Percentiles rank a stretch among this genome's conserved stretches.
Evolutionary conservation across 139 green algal species (phyloP).

Genomic region (Coccomyxa sp.): DNA sequence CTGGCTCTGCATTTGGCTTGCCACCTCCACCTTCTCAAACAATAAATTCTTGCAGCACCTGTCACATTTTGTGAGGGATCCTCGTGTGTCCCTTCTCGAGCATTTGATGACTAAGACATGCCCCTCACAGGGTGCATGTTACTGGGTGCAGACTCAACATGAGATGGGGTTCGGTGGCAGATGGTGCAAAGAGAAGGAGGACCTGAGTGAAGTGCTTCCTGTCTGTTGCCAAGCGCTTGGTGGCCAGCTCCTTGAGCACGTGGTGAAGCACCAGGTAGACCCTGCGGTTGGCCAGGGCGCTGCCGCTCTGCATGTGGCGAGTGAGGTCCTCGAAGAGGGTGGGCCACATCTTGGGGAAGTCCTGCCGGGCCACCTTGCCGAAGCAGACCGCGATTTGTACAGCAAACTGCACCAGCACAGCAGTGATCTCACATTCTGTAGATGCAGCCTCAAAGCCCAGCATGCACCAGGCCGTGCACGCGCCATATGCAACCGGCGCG

Average conservation of each 20-base stretch:
- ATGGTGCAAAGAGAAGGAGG: background rate
- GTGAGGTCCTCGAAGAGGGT: conserved; percentile 73
- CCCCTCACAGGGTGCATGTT: background rate
- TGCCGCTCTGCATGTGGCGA: conserved; percentile 24
- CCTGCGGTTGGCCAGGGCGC: conserved; percentile 36
- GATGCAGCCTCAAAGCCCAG: background rate
- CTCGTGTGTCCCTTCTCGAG: too few relatives aligned
- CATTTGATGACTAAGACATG: too few relatives aligned
- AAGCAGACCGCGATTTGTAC: conserved; percentile 83
- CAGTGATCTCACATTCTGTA: background rate
- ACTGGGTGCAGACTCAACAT: background rate
- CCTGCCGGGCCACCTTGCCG: conserved; percentile 81
- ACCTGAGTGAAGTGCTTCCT: conserved; percentile 83
- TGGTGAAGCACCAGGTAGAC: conserved; percentile 87
- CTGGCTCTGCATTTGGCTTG: too few relatives aligned
- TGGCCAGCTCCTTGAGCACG: conserved; percentile 92
- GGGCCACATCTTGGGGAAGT: conserved; percentile 87
- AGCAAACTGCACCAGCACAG: conserved; percentile 54
- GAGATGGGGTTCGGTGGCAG: background rate
- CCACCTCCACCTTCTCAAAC: too few relatives aligned
- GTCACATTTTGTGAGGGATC: too few relatives aligned
- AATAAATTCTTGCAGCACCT: too few relatives aligned
- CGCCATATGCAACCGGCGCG: background rate
- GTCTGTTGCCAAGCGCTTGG: conserved; percentile 81
- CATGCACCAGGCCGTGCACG: too few relatives aligned